Percentiles rank a stretch among this genome's conserved stretches.
Conservation (phyloP, 2,329 filamentous ascomycete genomes). For the Pyrenochaeta sp. region DNA sequence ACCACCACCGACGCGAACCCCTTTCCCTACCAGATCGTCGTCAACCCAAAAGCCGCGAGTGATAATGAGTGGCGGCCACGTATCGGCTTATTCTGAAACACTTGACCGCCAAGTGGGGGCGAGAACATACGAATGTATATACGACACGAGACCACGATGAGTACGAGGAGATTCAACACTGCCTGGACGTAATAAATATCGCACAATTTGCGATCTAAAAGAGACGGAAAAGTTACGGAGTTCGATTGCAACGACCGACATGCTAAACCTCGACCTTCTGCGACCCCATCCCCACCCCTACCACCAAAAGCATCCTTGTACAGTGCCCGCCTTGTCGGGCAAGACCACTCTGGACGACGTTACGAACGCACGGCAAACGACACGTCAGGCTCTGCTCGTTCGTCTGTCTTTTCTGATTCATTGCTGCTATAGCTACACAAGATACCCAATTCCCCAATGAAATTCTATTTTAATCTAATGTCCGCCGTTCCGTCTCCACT, state of each 20-base stretch:
- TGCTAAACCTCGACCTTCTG: slow-evolving; percentile 10
- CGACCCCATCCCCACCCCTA: slow-evolving; percentile 8
- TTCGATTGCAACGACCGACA: not conserved
- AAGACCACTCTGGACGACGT: slow-evolving; percentile 12
- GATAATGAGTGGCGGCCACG: slow-evolving; percentile 77
- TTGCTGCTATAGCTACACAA: slow-evolving; percentile 33
- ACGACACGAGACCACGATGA: slow-evolving; percentile 15
- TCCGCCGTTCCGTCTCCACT: not conserved
- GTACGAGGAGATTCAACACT: slow-evolving; percentile 36
- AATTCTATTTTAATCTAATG: slow-evolving; percentile 10
- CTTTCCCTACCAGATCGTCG: slow-evolving; percentile 91
- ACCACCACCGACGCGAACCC: slow-evolving; percentile 91
- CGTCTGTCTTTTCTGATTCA: slow-evolving; percentile 14
- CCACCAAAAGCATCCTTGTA: slow-evolving; percentile 27
- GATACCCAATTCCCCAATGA: slow-evolving; percentile 40
- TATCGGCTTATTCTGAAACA: slow-evolving; percentile 64
- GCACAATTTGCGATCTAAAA: slow-evolving; percentile 14
- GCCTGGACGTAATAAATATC: slow-evolving; percentile 7
- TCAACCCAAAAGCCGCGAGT: slow-evolving; percentile 75
- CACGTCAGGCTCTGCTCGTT: slow-evolving; percentile 4
- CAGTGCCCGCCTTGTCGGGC: slow-evolving; percentile 35
- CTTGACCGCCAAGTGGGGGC: not conserved
- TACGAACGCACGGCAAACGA: slow-evolving; percentile 6
- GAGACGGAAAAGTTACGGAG: slow-evolving; percentile 27
- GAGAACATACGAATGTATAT: slow-evolving; percentile 26